These are phyloP conservation scores for Climacium dendroides DNA, from an alignment of 225 moss, liverwort and hornwort genomes.

Conservation along the genomic window DNA sequence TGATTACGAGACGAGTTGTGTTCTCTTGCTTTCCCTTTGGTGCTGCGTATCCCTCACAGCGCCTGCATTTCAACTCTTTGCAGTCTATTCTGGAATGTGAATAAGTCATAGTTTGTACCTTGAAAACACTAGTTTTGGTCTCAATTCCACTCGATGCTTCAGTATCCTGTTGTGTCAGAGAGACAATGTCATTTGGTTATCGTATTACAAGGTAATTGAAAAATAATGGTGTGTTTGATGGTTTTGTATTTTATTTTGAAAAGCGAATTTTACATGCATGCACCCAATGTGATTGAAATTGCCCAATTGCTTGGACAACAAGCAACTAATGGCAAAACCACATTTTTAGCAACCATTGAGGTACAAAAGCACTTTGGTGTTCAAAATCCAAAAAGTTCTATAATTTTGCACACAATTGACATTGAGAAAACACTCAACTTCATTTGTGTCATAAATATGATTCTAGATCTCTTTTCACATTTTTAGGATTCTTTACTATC, in stretches of 20 bases:
- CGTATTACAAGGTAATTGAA: not conserved
- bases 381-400: not conserved
- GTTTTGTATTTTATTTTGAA: not conserved
- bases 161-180: not conserved
- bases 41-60: not conserved
- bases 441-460: accelerated
- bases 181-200: not conserved
- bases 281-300: not conserved
- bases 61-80: not conserved
- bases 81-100: not conserved
- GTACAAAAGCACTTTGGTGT: not conserved
- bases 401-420: not conserved
- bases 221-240: not conserved
- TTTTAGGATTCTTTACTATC: not conserved
- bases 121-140: not conserved
- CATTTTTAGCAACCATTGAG: not conserved
- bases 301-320: not conserved
- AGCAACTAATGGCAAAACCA: not conserved
- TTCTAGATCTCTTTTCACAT: not conserved
- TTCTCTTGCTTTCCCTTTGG: not conserved
- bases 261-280: not conserved
- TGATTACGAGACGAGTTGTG: not conserved
- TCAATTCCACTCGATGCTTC: not conserved
- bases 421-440: too few species aligned
- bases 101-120: not conserved